Evolutionary conservation across 805 yeast genomes (phyloP), one percentile per base, ranked within the genome.

Genomic region (Starmerella scarabaei): DNA sequence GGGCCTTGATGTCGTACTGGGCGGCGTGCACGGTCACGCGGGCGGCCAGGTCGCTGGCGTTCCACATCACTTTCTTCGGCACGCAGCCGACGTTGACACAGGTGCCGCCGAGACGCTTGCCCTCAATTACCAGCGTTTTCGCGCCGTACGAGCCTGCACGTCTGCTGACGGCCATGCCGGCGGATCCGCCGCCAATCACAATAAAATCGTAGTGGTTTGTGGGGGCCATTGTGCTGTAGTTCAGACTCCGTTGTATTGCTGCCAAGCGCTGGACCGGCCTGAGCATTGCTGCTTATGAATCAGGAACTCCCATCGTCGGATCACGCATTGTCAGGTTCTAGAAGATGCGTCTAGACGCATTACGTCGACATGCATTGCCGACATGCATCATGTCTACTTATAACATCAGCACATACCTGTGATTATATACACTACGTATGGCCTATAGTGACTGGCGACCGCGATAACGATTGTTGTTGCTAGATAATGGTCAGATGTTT

Each of bases 21-120:
- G 71, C 66, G 45, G 94, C 93, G 30, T 48, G 41, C 35, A 82
- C 78, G 32, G 68, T 63, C 45, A 80, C 65, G 55, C 75, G 77
- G 47, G 72, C 71, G 16, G 96, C 96, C 59, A 83, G 63, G 53
- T 86, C 95, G 23, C 91, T 77, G 9, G 96, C 95, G 53, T 86
- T 79, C 98, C 98, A 91, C 96, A 91, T 86, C 34, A 91, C 84
- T 60, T 91, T 91, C 69, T 91, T 91, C 35, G 99, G 99, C 36
- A 91, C 98, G 69, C 99, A 91, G 17, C 99, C 99, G 33, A 88
- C 97, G 59, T 91, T 91, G 47, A 91, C 99, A 71, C 99, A 91
- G 31, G 98, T 91, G 21, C 99, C 99, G 43, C 98, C 98, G 63
- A 91, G 71, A 26, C 57, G 77, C 38, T 75, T 73, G 30, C 82